phyloP scores from a whole-genome alignment of 257 asterid genomes.

The Salvia rosmarinus region DNA sequence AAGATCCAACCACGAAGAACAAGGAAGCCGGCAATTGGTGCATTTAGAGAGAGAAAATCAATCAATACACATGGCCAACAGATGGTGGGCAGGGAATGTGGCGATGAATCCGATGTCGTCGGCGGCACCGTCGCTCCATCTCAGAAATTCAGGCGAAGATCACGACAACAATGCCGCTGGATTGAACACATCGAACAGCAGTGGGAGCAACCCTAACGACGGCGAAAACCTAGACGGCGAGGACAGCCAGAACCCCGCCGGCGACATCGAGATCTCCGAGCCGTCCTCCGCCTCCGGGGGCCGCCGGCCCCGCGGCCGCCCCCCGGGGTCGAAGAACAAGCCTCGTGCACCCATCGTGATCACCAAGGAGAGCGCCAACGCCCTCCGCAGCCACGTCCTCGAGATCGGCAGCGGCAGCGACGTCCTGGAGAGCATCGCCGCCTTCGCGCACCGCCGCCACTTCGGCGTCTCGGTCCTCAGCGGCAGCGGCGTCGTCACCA shows the following conservation, averaged over 20 bases:
- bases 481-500: slow-evolving; percentile 65
- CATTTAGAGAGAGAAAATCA: slow-evolving; percentile 30
- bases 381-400: slow-evolving; percentile 74
- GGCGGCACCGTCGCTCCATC: slow-evolving; percentile 50
- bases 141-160: slow-evolving; percentile 45
- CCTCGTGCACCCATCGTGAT: slow-evolving; percentile 71
- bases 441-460: slow-evolving; percentile 61
- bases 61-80: slow-evolving; percentile 52
- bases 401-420: slow-evolving; percentile 68
- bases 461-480: slow-evolving; percentile 74
- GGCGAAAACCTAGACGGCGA: slow-evolving; percentile 33
- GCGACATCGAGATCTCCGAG: slow-evolving; percentile 51
- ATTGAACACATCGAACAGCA: slow-evolving; percentile 42
- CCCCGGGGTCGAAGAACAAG: slow-evolving; percentile 73
- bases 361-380: slow-evolving; percentile 72
- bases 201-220: slow-evolving; percentile 54
- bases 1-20: neutral
- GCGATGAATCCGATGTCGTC: slow-evolving; percentile 60
- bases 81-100: slow-evolving; percentile 81
- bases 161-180: slow-evolving; percentile 33
- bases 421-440: slow-evolving; percentile 56
- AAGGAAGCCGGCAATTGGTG: neutral
- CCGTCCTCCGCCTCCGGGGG: slow-evolving; percentile 50
- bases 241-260: slow-evolving; percentile 50
- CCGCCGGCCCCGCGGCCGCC: slow-evolving; percentile 71